These are phyloP conservation scores for Alternaria sp. DNA, from an alignment of 2,329 filamentous ascomycete genomes.

Conservation along the genomic window DNA sequence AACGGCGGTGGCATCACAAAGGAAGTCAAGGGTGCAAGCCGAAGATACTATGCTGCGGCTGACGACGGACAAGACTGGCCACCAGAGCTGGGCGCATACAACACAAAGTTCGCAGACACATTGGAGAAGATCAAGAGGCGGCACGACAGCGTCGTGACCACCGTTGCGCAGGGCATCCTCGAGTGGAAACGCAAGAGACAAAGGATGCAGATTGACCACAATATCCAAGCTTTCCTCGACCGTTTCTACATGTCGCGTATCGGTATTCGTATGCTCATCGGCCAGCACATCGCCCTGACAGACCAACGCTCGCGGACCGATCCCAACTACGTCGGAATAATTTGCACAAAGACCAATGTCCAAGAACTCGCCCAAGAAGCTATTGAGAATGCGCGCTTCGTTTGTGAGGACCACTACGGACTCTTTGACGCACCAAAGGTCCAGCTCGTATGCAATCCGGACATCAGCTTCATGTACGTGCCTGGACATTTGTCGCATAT, in stretches of 20 bases:
- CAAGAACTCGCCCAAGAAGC: constrained; percentile 94
- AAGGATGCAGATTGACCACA: constrained; percentile 97
- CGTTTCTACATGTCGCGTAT: constrained; percentile 99
- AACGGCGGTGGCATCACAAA: constrained; percentile 58
- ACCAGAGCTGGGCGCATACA: constrained; percentile 92
- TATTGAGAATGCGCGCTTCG: constrained; percentile 98
- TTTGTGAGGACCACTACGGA: constrained; percentile 98
- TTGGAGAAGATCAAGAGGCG: constrained; percentile 94
- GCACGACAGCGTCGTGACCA: constrained; percentile 97
- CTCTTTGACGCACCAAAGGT: constrained; percentile 96
- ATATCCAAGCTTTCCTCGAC: constrained; percentile 96
- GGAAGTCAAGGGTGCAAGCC: constrained; percentile 58
- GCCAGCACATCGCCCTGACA: constrained; percentile 95
- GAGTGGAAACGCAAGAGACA: constrained; percentile 98
- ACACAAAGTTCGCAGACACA: constrained; percentile 86
- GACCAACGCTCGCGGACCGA: constrained; percentile 91
- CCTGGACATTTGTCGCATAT: constrained; percentile 99
- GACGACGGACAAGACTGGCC: constrained; percentile 93
- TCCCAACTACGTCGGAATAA: constrained; percentile 96
- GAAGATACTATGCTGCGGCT: constrained; percentile 90
- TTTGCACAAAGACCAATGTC: constrained; percentile 98
- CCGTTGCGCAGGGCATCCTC: constrained; percentile 95
- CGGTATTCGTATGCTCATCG: constrained; percentile 98
- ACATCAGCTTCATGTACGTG: constrained; percentile 99
- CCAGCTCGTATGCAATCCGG: constrained; percentile 92